Evolutionary conservation across 2,329 filamentous ascomycete genomes (phyloP), one percentile per base, ranked within the genome.

Genomic region (Cercospora beticola): DNA sequence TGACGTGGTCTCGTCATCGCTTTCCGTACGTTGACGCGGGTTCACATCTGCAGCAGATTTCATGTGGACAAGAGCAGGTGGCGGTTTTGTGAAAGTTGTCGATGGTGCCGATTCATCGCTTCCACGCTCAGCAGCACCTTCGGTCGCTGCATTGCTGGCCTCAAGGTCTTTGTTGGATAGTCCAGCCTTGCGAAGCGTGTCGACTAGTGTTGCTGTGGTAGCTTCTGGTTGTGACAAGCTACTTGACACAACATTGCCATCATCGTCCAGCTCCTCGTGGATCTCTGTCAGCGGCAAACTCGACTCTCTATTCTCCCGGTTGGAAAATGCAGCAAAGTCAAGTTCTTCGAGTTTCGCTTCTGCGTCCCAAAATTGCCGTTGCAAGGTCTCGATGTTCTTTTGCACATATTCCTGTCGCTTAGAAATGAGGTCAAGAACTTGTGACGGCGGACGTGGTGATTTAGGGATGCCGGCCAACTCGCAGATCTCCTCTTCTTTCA

Each of bases 361-460:
- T 6, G 88, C 88, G 1, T 84, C 80, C 68, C 88, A 86, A 21
- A 96, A 82, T 74, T 93, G 89, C 76, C 90, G 93, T 77, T 91
- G 87, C 66, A 97, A 82, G 0, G 88, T 90, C 60, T 85, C 81
- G 65, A 94, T 87, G 79, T 97, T 98, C 77, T 90, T 89, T 76
- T 89, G 87, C 65, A 97, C 93, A 79, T 98, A 98, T 79, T 97
- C 94, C 77, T 97, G 88, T 52, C 95, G 87, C 67, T 92, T 89
- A 23, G 87, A 86, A 56, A 97, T 85, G 26, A 92, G 80, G 74
- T 87, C 87, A 70, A 90, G 78, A 67, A 95, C 87, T 76, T 94
- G 89, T 62, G 85, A 82, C 68, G 84, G 83, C 56, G 83, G 84
- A 74, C 88, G 87, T 54, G 80, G 79, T 18, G 76, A 76, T 67